Base-by-base conservation (phyloP, 495 filamentous ascomycete genomes). In the Lichenothelia convexa region DNA sequence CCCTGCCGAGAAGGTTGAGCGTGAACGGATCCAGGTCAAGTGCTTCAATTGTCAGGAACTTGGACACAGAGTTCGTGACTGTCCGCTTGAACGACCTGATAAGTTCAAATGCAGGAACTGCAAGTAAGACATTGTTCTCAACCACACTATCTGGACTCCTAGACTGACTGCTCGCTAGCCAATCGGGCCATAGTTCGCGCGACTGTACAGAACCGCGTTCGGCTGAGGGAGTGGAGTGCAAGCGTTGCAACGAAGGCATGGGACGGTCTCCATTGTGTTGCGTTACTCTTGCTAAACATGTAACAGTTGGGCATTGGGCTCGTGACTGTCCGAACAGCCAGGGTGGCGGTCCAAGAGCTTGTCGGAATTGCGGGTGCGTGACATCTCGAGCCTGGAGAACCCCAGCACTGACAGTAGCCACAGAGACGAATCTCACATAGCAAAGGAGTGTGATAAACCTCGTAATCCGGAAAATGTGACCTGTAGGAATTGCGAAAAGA, bases 131-230 rank as follows among this genome's bases (percentile, higher is more conserved):
- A 36, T n/a, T 17, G 29, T 20, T 18, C 30, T 21, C 19, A 33
- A 34, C 12, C n/a, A n/a, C n/a, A n/a, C n/a, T n/a, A n/a, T n/a
- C n/a, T n/a, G n/a, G n/a, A n/a, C n/a, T n/a, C n/a, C n/a, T n/a
- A n/a, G 73, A 70, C 13, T 94, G 86, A 61, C 75, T 73, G 45
- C 92, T 93, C 51, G 93, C 86, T 67, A 71, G 73, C 23, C 51
- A 77, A 39, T 59, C 62, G 19, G 68, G 70, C 3, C 78, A 82
- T 42, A 62, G 56, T 12, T 58, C 68, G 9, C 48, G 60, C 12
- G 75, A 80, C 1, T 82, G 78, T 43, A 51, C 75, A 0, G 63
- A 91, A 53, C 80, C 80, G 18, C 77, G 74, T 20, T 75, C 72
- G 36, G 71, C 78, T 17, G 72, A 65, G 12, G 66, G 66, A 35